Evolutionary conservation across 108 stramenopile species (phyloP).

Genomic region (Nitzschia inconspicua): DNA sequence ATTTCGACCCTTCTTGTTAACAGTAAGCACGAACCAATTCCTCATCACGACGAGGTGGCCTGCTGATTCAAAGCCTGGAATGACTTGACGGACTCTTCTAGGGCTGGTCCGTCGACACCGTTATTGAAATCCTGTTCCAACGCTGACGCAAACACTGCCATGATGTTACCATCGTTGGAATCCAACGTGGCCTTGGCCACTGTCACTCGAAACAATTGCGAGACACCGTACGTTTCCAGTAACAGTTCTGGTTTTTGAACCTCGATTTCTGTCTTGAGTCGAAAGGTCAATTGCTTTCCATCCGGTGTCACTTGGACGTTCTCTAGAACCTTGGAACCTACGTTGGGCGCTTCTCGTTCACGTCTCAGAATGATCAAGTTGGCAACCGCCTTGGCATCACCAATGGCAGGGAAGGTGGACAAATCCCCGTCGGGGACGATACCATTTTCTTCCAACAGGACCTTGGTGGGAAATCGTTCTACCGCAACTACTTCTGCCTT

Average conservation of each 20-base stretch:
- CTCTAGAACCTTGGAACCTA: conserved; percentile 39
- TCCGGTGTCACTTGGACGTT: conserved; percentile 47
- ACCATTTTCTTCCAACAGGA: conserved; percentile 81
- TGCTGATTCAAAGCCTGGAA: conserved; percentile 57
- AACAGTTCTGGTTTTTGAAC: conserved; percentile 85
- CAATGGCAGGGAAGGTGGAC: conserved; percentile 60
- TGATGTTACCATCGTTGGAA: conserved; percentile 68
- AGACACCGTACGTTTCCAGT: conserved; percentile 70
- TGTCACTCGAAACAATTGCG: conserved; percentile 69
- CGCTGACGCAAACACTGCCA: conserved; percentile 78
- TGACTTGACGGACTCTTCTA: conserved; percentile 50
- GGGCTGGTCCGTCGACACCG: conserved; percentile 62
- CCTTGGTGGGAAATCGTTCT: conserved; percentile 64
- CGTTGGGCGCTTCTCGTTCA: conserved; percentile 62
- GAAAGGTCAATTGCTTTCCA: conserved; percentile 57
- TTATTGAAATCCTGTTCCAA: conserved; percentile 69
- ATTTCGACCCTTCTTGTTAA: too few relatives aligned
- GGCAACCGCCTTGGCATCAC: conserved; percentile 65
- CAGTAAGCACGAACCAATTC: too few relatives aligned
- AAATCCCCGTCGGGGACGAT: conserved; percentile 64
- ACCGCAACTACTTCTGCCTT: conserved; percentile 85
- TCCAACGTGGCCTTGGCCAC: conserved; percentile 66
- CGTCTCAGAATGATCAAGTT: conserved; percentile 56
- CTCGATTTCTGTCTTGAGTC: conserved; percentile 67
- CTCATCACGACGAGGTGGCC: conserved; percentile 10